Evolutionary conservation across 2,329 filamentous ascomycete species (phyloP), one percentile per base, ranked within the genome.

Genomic region (Neofusicoccum sp.): DNA sequence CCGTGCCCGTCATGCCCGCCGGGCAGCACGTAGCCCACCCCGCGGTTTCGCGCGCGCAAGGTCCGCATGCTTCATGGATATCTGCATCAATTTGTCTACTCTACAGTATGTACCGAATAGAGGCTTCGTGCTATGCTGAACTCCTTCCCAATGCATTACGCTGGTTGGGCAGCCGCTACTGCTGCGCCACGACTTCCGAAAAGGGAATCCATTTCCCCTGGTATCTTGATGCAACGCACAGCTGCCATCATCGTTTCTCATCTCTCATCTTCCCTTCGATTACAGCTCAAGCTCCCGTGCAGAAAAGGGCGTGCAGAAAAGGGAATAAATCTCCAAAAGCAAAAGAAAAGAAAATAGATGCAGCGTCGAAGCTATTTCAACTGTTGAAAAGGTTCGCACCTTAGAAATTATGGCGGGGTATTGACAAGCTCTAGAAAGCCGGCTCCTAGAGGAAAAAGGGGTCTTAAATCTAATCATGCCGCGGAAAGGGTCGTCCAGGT

Each of bases 401-500:
- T 33, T 34, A 20, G 14, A 34, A 16, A 48, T 20, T 26, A 33
- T 14, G 11, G 30, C n/a, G 11, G 14, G 36, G 30, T 24, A 30
- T 4, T 53, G 49, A 26, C 49, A 14, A 14, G 14, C 38, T 44
- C 51, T 41, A 56, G 51, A 31, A 12, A 14, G 28, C 64, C 63
- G 59, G 61, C 64, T 60, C 38, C 64, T 60, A 11, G 64, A 59
- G 20, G 20, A 58, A 30, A 59, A 44, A 11, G 5, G n/a, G 6
- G 3, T 24, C 7, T 3, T 43, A n/a, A 31, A n/a, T n/a, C n/a
- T 4, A n/a, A 36, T 54, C 45, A 14, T 41, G 63, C 45, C 36
- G 45, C 14, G 28, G n/a, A 34, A 24, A 41, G 16, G 1, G 57
- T 60, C n/a, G 57, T 28, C 28, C 24, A 72, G 7, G 68, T 71